A percentile compares a stretch with the other conserved stretches of the same genome.
Evolutionary conservation across 2,329 filamentous ascomycete genomes (phyloP).

Genomic region (Colletotrichum kahawae): DNA sequence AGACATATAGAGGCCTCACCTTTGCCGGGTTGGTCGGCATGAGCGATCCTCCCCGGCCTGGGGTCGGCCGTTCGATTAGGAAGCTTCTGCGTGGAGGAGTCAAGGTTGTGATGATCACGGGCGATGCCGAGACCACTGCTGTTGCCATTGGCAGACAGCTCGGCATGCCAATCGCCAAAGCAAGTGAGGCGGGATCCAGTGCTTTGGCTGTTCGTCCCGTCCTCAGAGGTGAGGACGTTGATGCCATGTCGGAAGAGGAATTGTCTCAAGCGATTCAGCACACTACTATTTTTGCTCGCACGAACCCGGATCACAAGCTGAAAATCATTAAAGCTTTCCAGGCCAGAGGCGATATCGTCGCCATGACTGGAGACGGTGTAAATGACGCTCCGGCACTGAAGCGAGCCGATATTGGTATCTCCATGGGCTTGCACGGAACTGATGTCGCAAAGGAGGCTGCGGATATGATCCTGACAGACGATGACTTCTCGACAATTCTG

Average conservation of each 20-base stretch:
- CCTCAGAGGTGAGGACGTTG: slow-evolving; percentile 88
- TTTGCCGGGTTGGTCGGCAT: slow-evolving; percentile 96
- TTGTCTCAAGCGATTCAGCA: slow-evolving; percentile 84
- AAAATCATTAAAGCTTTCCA: slow-evolving; percentile 95
- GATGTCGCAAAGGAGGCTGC: slow-evolving; percentile 96
- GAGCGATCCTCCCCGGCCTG: slow-evolving; percentile 93
- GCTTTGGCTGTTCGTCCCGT: slow-evolving; percentile 72
- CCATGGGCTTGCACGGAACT: slow-evolving; percentile 93
- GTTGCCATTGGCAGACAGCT: slow-evolving; percentile 92
- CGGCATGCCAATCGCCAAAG: slow-evolving; percentile 81
- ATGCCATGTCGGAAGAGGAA: slow-evolving; percentile 85
- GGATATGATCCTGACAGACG: slow-evolving; percentile 92
- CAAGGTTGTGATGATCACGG: slow-evolving; percentile 98
- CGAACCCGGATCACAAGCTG: slow-evolving; percentile 96
- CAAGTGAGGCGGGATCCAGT: slow-evolving; percentile 55
- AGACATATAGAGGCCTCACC: slow-evolving; percentile 80
- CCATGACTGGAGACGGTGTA: slow-evolving; percentile 98
- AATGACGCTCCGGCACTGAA: slow-evolving; percentile 97
- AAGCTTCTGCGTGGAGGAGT: slow-evolving; percentile 93
- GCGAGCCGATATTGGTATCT: slow-evolving; percentile 96
- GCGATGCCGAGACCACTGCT: slow-evolving; percentile 93
- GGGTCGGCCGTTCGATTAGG: slow-evolving; percentile 87
- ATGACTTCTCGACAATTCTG: slow-evolving; percentile 90
- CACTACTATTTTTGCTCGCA: slow-evolving; percentile 94
- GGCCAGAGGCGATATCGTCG: slow-evolving; percentile 91